Evolutionary conservation across 352 stramenopile genomes (phyloP).

Genomic region (Pythium dissotocum): DNA sequence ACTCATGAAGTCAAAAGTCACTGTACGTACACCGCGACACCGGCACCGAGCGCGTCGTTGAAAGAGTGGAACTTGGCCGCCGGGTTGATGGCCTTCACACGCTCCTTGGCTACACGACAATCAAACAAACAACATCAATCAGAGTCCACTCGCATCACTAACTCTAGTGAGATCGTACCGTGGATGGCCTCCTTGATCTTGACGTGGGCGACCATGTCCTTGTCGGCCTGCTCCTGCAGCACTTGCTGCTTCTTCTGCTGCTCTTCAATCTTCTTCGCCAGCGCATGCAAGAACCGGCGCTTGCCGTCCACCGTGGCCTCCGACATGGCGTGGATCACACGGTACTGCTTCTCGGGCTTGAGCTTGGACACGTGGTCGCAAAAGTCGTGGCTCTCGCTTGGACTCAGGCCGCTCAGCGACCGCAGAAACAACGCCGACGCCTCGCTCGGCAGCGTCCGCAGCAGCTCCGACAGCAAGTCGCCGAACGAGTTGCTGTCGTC

Average conservation of each 20-base stretch:
- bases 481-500: conserved; percentile 53
- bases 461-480: conserved; percentile 73
- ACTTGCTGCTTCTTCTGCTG: conserved; percentile 59
- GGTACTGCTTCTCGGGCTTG: conserved; percentile 83
- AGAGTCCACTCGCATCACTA: neutral
- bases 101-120: conserved; percentile 43
- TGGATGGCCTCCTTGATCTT: conserved; percentile 75
- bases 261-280: conserved; percentile 72
- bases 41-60: conserved; percentile 56
- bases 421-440: conserved; percentile 74
- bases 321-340: conserved; percentile 83
- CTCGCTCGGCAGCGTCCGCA: conserved; percentile 70
- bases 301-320: conserved; percentile 78
- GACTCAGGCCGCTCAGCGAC: conserved; percentile 72
- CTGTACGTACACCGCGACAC: conserved; percentile 20
- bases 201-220: conserved; percentile 64
- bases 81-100: conserved; percentile 69
- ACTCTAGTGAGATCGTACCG: conserved; percentile 31
- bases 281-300: conserved; percentile 69
- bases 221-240: conserved; percentile 51
- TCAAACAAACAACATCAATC: neutral
- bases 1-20: too few relatives aligned
- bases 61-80: conserved; percentile 74
- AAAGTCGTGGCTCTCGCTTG: conserved; percentile 71
- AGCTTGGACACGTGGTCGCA: conserved; percentile 74